Percentiles rank a stretch among this genome's conserved stretches.
Evolutionary conservation across 2,329 filamentous ascomycete species (phyloP).

Genomic region (Trichocomaceae sp.): DNA sequence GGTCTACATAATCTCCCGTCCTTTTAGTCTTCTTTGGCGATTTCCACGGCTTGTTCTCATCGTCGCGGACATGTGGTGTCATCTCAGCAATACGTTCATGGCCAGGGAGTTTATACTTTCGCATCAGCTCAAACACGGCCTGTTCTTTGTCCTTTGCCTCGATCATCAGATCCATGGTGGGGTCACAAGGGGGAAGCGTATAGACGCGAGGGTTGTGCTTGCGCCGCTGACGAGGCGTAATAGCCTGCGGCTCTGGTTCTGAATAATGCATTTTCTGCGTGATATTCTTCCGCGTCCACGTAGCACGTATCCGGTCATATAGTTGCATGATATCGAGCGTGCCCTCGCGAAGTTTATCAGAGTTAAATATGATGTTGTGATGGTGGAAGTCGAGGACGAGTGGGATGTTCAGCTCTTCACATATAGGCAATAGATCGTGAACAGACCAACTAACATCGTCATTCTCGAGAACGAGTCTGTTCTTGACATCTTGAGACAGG

Average conservation of each 20-base stretch:
- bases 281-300: constrained; percentile 77
- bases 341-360: constrained; percentile 66
- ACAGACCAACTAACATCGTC: constrained; percentile 92
- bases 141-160: constrained; percentile 98
- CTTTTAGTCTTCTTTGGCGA: constrained; percentile 43
- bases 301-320: constrained; percentile 70
- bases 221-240: constrained; percentile 69
- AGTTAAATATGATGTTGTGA: constrained; percentile 87
- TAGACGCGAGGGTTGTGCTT: constrained; percentile 79
- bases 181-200: constrained; percentile 72
- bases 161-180: constrained; percentile 95
- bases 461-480: constrained; percentile 81
- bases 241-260: constrained; percentile 67
- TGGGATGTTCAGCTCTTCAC: constrained; percentile 90
- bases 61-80: constrained; percentile 66
- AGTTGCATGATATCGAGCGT: constrained; percentile 72
- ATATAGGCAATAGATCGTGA: constrained; percentile 81
- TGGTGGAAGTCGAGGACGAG: constrained; percentile 91
- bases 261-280: constrained; percentile 97
- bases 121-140: constrained; percentile 90
- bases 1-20: constrained; percentile 30
- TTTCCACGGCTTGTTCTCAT: constrained; percentile 61
- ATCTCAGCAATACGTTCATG: constrained; percentile 70
- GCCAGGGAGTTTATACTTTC: constrained; percentile 75
- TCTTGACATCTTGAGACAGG: constrained; percentile 65